phyloP scores from a whole-genome alignment of 2,329 filamentous ascomycete genomes.

The Rhinocladiella mackenziei region DNA sequence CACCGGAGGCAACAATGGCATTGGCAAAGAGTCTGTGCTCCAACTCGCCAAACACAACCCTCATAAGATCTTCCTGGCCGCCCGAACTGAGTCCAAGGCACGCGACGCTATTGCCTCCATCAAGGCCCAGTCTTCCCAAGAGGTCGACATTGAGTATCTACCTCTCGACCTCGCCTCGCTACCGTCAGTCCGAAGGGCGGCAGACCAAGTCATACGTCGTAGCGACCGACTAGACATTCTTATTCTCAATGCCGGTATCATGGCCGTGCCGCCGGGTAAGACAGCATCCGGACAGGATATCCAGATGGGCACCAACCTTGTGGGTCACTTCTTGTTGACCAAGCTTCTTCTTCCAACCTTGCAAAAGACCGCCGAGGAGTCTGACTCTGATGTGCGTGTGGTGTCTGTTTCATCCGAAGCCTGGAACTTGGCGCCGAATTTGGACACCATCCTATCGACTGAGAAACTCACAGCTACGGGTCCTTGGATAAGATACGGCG shows the following conservation, averaged over 20 bases:
- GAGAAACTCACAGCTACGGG: constrained; percentile 34
- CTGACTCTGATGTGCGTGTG: constrained; percentile 35
- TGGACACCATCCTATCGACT: constrained; percentile 39
- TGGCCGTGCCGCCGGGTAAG: constrained; percentile 39
- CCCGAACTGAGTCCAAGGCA: constrained; percentile 44
- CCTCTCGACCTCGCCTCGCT: constrained; percentile 51
- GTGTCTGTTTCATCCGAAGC: constrained; percentile 40
- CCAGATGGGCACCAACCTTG: constrained; percentile 47
- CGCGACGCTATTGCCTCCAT: constrained; percentile 45
- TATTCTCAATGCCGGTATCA: constrained; percentile 47
- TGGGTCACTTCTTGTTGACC: constrained; percentile 46
- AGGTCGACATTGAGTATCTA: constrained; percentile 43
- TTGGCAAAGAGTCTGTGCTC: constrained; percentile 46
- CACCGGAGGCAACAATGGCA: constrained; percentile 49
- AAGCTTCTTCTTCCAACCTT: constrained; percentile 43
- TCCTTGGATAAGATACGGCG: constrained; percentile 47
- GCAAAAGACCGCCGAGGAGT: constrained; percentile 34
- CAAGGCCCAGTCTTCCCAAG: constrained; percentile 32
- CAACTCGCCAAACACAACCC: constrained; percentile 50
- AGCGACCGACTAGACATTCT: constrained; percentile 44
- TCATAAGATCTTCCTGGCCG: constrained; percentile 53
- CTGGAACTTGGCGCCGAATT: constrained; percentile 34
- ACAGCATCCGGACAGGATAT: constrained; percentile 44
- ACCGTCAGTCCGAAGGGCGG: constrained; percentile 45
- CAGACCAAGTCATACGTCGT: constrained; percentile 39